These are phyloP conservation scores for Thuja plicata DNA, from an alignment of 83 land plant genomes.

Conservation along the genomic window DNA sequence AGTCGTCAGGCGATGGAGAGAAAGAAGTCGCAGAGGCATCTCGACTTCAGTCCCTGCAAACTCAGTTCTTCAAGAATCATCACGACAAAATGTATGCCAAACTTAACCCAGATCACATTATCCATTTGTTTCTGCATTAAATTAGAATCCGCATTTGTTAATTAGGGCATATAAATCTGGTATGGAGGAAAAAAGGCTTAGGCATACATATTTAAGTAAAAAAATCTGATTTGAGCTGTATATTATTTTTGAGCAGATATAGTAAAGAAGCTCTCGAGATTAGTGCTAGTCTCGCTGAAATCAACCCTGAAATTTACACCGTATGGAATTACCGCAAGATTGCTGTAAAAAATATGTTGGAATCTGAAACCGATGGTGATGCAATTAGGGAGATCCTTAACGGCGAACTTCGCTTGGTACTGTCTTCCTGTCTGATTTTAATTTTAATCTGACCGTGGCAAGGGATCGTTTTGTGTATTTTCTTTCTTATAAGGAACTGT, in stretches of 20 bases:
- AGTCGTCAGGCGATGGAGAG: slow-evolving; percentile 36
- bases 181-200: neutral
- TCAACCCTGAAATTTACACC: slow-evolving; percentile 84
- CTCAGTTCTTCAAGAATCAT: slow-evolving; percentile 55
- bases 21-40: slow-evolving; percentile 44
- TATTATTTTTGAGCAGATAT: slow-evolving; percentile 49
- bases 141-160: neutral
- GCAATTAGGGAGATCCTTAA: slow-evolving; percentile 47
- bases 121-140: neutral
- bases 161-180: neutral
- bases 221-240: neutral
- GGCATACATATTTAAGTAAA: neutral
- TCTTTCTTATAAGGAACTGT: neutral
- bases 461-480: neutral
- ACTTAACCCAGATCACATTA: neutral
- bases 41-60: slow-evolving; percentile 47
- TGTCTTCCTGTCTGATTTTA: neutral
- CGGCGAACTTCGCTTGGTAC: slow-evolving; percentile 79
- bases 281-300: slow-evolving; percentile 66
- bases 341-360: slow-evolving; percentile 51
- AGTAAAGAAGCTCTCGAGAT: slow-evolving; percentile 67
- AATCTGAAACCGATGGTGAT: slow-evolving; percentile 42
- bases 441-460: neutral
- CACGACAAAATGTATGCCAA: slow-evolving; percentile 46
- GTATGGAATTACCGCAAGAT: slow-evolving; percentile 94